Base-by-base conservation (phyloP, 768 basidiomycete species). In the Hypholoma sublateritium region DNA sequence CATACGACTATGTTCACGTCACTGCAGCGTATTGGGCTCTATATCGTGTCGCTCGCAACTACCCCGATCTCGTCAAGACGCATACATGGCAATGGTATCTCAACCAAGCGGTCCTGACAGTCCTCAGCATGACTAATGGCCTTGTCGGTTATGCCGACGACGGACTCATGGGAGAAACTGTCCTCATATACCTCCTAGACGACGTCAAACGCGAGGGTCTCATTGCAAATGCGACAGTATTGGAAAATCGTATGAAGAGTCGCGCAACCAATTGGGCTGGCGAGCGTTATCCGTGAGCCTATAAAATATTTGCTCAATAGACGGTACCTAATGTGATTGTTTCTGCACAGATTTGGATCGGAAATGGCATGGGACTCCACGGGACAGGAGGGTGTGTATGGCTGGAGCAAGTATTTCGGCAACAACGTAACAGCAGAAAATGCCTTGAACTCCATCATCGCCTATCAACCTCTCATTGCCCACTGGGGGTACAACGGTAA, bases 401-500 rank as follows among this genome's bases (percentile, higher is more conserved):
- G 72, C 1, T 84, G 81, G 82, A 72, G 75, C 45, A 79, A 72
- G 57, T 81, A 76, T 62, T 83, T 84, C 70, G 81, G 81, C 59
- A 77, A 83, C 60, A 71, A 74, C 0, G 73, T 67, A 4, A 83
- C 82, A 2, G 77, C 81, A 2, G 69, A 70, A 32, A 83, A 83
- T 62, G 76, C 77, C 5, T 68, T 84, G 61, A 82, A 82, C 58
- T 82, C 82, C 1, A 81, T 83, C 49, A 63, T 84, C 47, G 82
- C 81, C 1, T 84, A 83, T 59, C 80, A 84, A 60, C 81, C 82
- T 2, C 72, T 79, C 5, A 75, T 83, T 34, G 76, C 82, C n/a
- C 82, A 83, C 64, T 84, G 82, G 82, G 82, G 81, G 14, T 83
- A 83, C 67, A 83, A 83, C 60, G 82, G 82, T 6, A 84, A 83